phyloP scores from a whole-genome alignment of 2,329 filamentous ascomycete genomes.

The Trichoderma afroharzianum region DNA sequence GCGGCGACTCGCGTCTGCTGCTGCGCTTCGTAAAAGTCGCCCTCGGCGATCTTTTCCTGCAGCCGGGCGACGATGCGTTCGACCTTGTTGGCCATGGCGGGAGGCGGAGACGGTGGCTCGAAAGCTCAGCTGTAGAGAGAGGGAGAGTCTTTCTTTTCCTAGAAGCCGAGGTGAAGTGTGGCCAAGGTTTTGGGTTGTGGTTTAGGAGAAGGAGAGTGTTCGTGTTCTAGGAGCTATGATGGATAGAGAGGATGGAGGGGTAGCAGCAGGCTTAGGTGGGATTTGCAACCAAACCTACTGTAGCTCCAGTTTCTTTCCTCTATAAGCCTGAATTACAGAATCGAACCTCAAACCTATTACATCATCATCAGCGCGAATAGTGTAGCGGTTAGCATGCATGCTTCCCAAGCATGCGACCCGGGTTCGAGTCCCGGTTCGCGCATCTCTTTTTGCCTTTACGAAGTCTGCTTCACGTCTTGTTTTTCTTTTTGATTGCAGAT shows the following conservation, averaged over 20 bases:
- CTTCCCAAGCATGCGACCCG: conserved; percentile 37
- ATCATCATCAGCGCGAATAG: conserved; percentile 29
- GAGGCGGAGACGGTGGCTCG: background rate
- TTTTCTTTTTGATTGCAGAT: background rate
- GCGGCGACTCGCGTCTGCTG: conserved; percentile 96
- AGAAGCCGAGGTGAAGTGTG: background rate
- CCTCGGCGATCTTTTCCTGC: conserved; percentile 83
- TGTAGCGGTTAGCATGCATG: conserved; percentile 39
- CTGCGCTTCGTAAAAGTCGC: conserved; percentile 96
- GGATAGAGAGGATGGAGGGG: conserved; percentile 11
- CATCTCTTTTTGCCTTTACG: conserved; percentile 22
- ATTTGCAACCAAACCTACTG: background rate
- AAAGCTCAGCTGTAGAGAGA: background rate
- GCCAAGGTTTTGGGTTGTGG: background rate
- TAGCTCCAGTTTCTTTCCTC: background rate
- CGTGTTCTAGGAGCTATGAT: background rate
- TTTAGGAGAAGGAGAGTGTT: background rate
- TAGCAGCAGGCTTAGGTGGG: background rate
- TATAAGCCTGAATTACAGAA: background rate
- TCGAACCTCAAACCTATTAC: conserved; percentile 6
- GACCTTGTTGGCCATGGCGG: conserved; percentile 39
- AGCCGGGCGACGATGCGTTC: conserved; percentile 59
- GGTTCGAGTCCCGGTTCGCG: conserved; percentile 37
- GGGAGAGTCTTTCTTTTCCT: background rate
- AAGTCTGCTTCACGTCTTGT: background rate